Evolutionary conservation across 371 early-diverging fungal species (phyloP).

Genomic region (Phascolomyces articulosus): DNA sequence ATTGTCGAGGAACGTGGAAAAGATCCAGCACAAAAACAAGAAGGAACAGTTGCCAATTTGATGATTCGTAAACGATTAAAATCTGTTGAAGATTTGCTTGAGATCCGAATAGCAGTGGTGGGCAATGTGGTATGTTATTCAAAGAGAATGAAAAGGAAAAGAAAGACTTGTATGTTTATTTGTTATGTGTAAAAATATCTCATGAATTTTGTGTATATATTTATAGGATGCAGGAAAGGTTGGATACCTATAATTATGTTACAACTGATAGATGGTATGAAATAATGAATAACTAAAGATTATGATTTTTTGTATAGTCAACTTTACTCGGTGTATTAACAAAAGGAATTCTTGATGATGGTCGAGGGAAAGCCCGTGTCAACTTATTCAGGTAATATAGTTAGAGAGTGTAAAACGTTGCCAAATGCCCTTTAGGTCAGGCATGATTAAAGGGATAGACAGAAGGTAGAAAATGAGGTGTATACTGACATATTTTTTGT

Average conservation of each 20-base stretch:
- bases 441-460: too few species aligned
- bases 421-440: too few species aligned
- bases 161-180: too few species aligned
- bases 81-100: slow-evolving; percentile 77
- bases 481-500: too few species aligned
- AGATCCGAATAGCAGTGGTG: slow-evolving; percentile 88
- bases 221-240: slow-evolving; percentile 66
- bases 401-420: too few species aligned
- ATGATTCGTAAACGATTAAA: slow-evolving; percentile 75
- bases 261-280: not conserved
- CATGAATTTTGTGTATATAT: too few species aligned
- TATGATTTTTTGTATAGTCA: slow-evolving; percentile 52
- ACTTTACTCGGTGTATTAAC: slow-evolving; percentile 91
- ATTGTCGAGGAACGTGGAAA: slow-evolving; percentile 49
- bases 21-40: slow-evolving; percentile 7
- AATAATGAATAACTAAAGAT: not conserved
- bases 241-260: not conserved
- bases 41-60: slow-evolving; percentile 47
- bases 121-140: slow-evolving; percentile 90
- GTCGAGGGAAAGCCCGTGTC: slow-evolving; percentile 89
- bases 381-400: slow-evolving; percentile 72
- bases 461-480: too few species aligned
- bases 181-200: too few species aligned
- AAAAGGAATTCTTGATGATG: slow-evolving; percentile 89
- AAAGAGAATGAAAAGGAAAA: too few species aligned